These are phyloP conservation scores for Blastocystis sp. DNA, from an alignment of 352 stramenopile species.

Conservation along the genomic window DNA sequence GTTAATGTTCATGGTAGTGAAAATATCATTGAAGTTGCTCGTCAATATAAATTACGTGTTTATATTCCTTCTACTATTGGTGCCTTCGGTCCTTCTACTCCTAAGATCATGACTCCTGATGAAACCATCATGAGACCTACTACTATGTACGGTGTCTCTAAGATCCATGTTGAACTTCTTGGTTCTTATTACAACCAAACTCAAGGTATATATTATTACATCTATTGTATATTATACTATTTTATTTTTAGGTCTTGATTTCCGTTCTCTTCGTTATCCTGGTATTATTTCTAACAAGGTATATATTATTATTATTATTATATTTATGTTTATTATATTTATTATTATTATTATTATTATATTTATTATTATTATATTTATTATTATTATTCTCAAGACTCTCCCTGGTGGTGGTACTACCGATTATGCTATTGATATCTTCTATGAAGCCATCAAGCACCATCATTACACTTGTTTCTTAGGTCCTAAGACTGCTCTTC, in stretches of 20 bases:
- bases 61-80: constrained; percentile 69
- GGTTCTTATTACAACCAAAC: constrained; percentile 72
- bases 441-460: constrained; percentile 64
- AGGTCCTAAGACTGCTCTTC: constrained; percentile 53
- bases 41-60: constrained; percentile 61
- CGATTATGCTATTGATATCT: constrained; percentile 75
- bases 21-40: constrained; percentile 66
- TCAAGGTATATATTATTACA: too few species aligned
- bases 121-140: constrained; percentile 67
- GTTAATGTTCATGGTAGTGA: constrained; percentile 66
- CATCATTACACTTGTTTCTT: constrained; percentile 68
- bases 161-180: constrained; percentile 65
- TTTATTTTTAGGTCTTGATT: too few species aligned
- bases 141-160: constrained; percentile 72
- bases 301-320: constrained; percentile 58
- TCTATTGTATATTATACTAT: too few species aligned
- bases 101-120: constrained; percentile 59
- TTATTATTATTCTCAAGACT: constrained; percentile 34
- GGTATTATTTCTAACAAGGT: constrained; percentile 66
- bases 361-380: neutral
- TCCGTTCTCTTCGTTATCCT: constrained; percentile 66
- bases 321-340: constrained; percentile 25
- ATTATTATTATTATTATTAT: neutral
- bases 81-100: constrained; percentile 63
- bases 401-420: constrained; percentile 42